Conservation (phyloP, 2,329 filamentous ascomycete genomes). For the Blumeria graminis region DNA sequence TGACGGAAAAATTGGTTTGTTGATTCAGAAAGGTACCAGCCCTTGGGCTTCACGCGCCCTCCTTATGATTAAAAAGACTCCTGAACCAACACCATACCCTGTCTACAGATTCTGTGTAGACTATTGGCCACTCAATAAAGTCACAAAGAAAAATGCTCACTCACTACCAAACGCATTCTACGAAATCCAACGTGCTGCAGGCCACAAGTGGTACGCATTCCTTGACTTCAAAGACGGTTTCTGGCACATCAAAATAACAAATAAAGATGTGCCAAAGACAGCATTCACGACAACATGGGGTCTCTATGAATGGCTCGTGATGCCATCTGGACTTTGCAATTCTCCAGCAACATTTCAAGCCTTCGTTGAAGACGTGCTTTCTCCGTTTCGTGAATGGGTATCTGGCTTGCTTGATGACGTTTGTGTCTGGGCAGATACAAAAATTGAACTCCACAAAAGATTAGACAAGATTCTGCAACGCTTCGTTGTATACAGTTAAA, state of each 20-base stretch:
- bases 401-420: neutral
- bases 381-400: neutral
- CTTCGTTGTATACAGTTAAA: neutral
- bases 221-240: neutral
- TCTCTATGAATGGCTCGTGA: conserved; percentile 1
- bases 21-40: neutral
- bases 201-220: neutral
- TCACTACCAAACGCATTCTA: neutral
- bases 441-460: neutral
- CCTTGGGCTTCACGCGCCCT: neutral
- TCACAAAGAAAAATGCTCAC: neutral
- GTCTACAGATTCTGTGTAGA: neutral
- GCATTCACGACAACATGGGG: neutral
- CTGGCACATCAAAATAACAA: neutral
- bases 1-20: neutral
- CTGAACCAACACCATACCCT: neutral
- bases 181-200: neutral
- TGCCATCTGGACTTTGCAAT: conserved; percentile 2
- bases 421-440: neutral
- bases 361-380: neutral
- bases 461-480: neutral
- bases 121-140: neutral
- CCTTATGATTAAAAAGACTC: neutral
- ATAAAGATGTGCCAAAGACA: neutral
- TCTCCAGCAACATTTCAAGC: conserved; percentile 1